phyloP scores from a whole-genome alignment of 2,329 filamentous ascomycete species.

The Tolypocladium endophyticum region DNA sequence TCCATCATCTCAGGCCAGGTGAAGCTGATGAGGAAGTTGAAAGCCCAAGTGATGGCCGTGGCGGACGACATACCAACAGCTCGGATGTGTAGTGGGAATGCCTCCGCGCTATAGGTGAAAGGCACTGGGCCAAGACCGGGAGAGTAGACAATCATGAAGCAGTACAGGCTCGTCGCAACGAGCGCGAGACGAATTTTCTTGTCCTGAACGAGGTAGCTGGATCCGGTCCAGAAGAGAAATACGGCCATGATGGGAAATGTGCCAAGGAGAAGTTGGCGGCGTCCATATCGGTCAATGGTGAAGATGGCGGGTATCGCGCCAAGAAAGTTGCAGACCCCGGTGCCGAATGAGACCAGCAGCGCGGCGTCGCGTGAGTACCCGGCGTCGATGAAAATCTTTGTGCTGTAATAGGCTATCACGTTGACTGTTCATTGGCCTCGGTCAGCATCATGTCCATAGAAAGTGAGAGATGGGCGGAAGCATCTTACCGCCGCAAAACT shows the following conservation, averaged over 20 bases:
- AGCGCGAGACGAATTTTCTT: slow-evolving; percentile 15
- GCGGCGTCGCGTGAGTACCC: slow-evolving; percentile 29
- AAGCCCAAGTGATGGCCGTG: slow-evolving; percentile 29
- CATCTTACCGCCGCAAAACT: slow-evolving; percentile 3
- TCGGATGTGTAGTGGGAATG: slow-evolving; percentile 45
- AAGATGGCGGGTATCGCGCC: slow-evolving; percentile 48
- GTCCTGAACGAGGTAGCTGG: slow-evolving; percentile 32
- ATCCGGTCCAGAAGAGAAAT: slow-evolving; percentile 42
- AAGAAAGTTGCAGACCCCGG: slow-evolving; percentile 45
- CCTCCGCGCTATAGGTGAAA: slow-evolving; percentile 50
- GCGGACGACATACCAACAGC: slow-evolving; percentile 43
- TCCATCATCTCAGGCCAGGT: slow-evolving; percentile 17
- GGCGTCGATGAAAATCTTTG: slow-evolving; percentile 28
- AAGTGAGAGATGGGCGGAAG: not conserved
- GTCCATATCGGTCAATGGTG: slow-evolving; percentile 49
- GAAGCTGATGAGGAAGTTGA: slow-evolving; percentile 27
- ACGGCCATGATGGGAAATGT: slow-evolving; percentile 48
- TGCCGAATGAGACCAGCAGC: slow-evolving; percentile 44
- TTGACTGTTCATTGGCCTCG: slow-evolving; percentile 26
- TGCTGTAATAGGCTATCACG: slow-evolving; percentile 46
- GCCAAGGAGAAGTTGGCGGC: slow-evolving; percentile 43
- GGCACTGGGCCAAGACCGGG: slow-evolving; percentile 48
- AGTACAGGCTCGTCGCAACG: slow-evolving; percentile 26
- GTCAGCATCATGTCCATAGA: not conserved
- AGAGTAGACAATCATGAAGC: slow-evolving; percentile 30